phyloP scores from a whole-genome alignment of 805 yeast species.

The Ogataea nitratoaversa region DNA sequence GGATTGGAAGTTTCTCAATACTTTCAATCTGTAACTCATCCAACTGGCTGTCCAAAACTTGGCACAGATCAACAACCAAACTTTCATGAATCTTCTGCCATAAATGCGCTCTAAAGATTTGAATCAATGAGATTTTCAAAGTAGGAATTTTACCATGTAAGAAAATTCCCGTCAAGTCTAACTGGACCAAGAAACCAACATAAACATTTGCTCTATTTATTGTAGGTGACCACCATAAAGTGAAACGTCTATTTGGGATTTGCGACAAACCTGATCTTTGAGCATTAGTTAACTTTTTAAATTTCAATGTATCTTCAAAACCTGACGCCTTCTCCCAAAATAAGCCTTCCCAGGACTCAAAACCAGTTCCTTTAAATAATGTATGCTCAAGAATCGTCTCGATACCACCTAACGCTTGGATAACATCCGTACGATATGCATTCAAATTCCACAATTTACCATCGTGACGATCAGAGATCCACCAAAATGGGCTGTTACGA shows the following conservation, averaged over 20 bases:
- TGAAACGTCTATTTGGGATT: slow-evolving; percentile 94
- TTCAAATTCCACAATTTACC: slow-evolving; percentile 94
- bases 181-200: slow-evolving; percentile 93
- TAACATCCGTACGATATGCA: slow-evolving; percentile 91
- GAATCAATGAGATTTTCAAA: slow-evolving; percentile 88
- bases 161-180: slow-evolving; percentile 94
- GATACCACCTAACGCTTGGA: slow-evolving; percentile 95
- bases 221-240: slow-evolving; percentile 99
- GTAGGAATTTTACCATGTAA: slow-evolving; percentile 98
- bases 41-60: slow-evolving; percentile 82
- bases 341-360: slow-evolving; percentile 96
- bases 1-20: slow-evolving; percentile 88
- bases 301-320: slow-evolving; percentile 92
- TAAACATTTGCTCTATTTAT: slow-evolving; percentile 96
- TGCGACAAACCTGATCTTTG: slow-evolving; percentile 96
- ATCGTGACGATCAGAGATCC: slow-evolving; percentile 91
- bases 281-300: slow-evolving; percentile 93
- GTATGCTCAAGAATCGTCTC: slow-evolving; percentile 96
- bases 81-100: slow-evolving; percentile 99
- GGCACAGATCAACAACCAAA: slow-evolving; percentile 88
- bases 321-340: slow-evolving; percentile 99
- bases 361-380: slow-evolving; percentile 92
- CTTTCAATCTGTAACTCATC: slow-evolving; percentile 77
- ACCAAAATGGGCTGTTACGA: slow-evolving; percentile 89
- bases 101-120: slow-evolving; percentile 93